A percentile compares a stretch with the other conserved stretches of the same genome.
Conservation (phyloP, 2,329 filamentous ascomycete species). For the Neoarthrinium moseri region DNA sequence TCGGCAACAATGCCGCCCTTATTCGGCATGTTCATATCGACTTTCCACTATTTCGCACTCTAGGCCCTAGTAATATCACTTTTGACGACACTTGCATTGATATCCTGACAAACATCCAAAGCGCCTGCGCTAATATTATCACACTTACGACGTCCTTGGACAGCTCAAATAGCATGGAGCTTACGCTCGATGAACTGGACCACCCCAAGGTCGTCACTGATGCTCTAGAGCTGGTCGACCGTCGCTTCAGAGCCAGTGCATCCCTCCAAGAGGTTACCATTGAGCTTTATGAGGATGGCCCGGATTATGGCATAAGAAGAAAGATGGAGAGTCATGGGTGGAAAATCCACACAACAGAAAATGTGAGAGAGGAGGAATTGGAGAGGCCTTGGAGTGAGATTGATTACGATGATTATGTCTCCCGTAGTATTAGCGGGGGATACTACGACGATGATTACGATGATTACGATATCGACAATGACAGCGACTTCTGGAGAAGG, state of each 20-base stretch:
- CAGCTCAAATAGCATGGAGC: not conserved
- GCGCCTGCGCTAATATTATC: constrained; percentile 14
- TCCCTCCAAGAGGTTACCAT: constrained; percentile 21
- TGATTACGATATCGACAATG: not conserved
- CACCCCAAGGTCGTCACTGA: not conserved
- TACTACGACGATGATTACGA: no score
- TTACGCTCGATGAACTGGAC: not conserved
- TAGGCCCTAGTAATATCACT: constrained; percentile 6
- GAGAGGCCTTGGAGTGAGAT: not conserved
- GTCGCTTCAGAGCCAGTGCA: constrained; percentile 19
- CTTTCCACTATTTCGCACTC: constrained; percentile 15
- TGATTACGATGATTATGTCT: not conserved
- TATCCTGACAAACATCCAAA: constrained; percentile 16
- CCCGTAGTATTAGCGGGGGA: no score
- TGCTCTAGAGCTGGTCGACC: constrained; percentile 14
- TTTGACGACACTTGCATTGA: constrained; percentile 9
- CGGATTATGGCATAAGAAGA: constrained; percentile 15
- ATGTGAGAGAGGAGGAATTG: no score
- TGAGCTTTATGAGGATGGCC: constrained; percentile 15
- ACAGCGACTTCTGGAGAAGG: constrained; percentile 3
- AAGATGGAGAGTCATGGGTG: constrained; percentile 20
- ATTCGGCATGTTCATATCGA: constrained; percentile 14
- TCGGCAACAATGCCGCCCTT: constrained; percentile 17
- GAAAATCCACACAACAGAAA: no score
- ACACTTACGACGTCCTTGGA: constrained; percentile 13